These are phyloP conservation scores for Dioszegia aurantiaca DNA, from an alignment of 768 basidiomycete genomes.

Conservation along the genomic window DNA sequence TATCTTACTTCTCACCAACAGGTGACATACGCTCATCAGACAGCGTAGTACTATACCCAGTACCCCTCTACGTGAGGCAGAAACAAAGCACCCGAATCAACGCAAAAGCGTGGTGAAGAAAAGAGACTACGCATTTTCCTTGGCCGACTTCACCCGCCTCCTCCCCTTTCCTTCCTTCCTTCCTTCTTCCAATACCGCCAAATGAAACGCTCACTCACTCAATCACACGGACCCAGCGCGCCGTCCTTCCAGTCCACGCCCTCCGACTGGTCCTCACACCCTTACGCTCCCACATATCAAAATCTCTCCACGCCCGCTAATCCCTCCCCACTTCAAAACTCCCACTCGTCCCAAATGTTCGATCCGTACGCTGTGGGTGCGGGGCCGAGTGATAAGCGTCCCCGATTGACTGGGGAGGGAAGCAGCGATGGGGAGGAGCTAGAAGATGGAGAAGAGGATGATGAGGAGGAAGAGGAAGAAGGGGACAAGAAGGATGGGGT, in stretches of 20 bases:
- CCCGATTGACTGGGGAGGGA: background rate
- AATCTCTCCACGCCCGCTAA: constrained; percentile 33
- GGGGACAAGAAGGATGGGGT: constrained; percentile 38
- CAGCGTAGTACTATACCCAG: too few relatives aligned
- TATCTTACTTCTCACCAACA: too few relatives aligned
- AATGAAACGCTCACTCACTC: background rate
- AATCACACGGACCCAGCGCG: background rate
- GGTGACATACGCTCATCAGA: too few relatives aligned
- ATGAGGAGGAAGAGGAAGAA: constrained; percentile 44
- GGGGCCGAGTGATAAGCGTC: background rate
- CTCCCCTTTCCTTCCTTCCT: background rate
- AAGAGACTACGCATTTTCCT: too few relatives aligned
- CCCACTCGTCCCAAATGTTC: constrained; percentile 14
- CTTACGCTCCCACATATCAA: constrained; percentile 40
- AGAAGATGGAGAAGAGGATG: constrained; percentile 34
- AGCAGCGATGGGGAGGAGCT: constrained; percentile 15
- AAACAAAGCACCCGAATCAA: too few relatives aligned
- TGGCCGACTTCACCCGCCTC: background rate
- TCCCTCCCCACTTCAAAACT: constrained; percentile 29
- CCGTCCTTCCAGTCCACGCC: background rate
- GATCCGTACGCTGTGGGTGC: constrained; percentile 11
- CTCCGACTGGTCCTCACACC: constrained; percentile 26
- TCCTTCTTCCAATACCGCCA: background rate
- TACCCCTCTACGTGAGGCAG: too few relatives aligned
- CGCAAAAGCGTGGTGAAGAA: too few relatives aligned